Evolutionary conservation across 768 basidiomycete species (phyloP).

Genomic region (Trametes punicea): DNA sequence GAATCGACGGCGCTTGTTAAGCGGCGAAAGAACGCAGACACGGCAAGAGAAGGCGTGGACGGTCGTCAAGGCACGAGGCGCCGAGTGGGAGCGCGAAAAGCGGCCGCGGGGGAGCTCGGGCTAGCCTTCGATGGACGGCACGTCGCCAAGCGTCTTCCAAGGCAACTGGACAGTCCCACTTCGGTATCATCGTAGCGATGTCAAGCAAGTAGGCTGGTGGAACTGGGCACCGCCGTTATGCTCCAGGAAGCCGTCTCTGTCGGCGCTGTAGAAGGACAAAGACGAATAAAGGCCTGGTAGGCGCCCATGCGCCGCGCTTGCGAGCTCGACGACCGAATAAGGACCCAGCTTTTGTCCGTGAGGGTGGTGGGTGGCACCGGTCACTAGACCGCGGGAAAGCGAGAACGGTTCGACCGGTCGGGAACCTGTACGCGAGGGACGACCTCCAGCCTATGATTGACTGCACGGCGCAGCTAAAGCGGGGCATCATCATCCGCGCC

Average conservation of each 20-base stretch:
- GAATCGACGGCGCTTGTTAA: not conserved
- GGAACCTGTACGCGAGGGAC: not conserved
- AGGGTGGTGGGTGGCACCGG: not conserved
- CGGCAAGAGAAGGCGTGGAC: not conserved
- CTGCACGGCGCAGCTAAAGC: not conserved
- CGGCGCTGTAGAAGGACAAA: not conserved
- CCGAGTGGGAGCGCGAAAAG: not conserved
- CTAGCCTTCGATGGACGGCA: not conserved
- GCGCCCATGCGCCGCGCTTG: not conserved
- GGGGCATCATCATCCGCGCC: conserved; percentile 1
- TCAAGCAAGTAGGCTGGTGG: not conserved
- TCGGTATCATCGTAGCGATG: not conserved
- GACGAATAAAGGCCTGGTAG: not conserved
- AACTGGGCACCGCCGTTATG: not conserved
- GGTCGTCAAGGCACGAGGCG: conserved; percentile 9
- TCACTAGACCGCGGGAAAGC: not conserved
- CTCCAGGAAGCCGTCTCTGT: not conserved
- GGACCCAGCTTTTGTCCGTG: not conserved
- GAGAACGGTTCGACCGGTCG: not conserved
- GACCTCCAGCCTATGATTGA: not conserved
- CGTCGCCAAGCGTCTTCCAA: not conserved
- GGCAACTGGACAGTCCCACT: not conserved
- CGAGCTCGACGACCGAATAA: not conserved
- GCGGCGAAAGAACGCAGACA: not conserved
- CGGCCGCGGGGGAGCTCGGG: not conserved